Evolutionary conservation across 257 asterid genomes (phyloP).

Genomic region (Fraxinus cuspidata): DNA sequence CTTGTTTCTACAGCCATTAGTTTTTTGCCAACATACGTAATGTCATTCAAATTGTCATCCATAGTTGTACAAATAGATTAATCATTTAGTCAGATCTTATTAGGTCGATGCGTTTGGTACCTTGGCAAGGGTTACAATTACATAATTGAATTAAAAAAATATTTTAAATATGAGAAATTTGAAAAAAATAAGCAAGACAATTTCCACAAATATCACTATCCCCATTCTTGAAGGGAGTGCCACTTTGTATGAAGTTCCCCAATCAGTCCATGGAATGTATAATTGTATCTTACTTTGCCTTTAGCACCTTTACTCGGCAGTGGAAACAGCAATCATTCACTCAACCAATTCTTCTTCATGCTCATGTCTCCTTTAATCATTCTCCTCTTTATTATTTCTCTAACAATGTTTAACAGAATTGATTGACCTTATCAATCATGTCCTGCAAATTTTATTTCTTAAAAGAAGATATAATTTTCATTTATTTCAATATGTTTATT

Average conservation of each 20-base stretch:
- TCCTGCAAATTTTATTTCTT: background rate
- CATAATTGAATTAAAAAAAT: background rate
- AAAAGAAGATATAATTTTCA: background rate
- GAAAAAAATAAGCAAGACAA: background rate
- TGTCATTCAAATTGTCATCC: too few relatives aligned
- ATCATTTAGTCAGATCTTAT: too few relatives aligned
- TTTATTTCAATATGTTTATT: too few relatives aligned
- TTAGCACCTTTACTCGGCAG: constrained; percentile 23
- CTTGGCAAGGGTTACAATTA: too few relatives aligned
- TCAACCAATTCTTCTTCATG: constrained; percentile 39
- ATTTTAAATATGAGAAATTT: background rate
- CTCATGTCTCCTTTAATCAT: constrained; percentile 48
- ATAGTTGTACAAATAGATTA: too few relatives aligned
- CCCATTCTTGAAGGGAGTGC: constrained; percentile 32
- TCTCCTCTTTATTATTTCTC: constrained; percentile 22
- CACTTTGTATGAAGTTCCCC: constrained; percentile 21
- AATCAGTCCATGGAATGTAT: constrained; percentile 21
- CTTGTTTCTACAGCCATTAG: too few relatives aligned
- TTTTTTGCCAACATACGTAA: too few relatives aligned
- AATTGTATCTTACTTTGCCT: constrained; percentile 20
- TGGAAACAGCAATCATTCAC: constrained; percentile 74
- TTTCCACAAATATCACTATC: background rate
- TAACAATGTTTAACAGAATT: constrained; percentile 8
- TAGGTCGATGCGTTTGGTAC: too few relatives aligned
- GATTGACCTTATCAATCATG: background rate